phyloP scores from a whole-genome alignment of 306 rosid genomes.

The Gastrolobium bilobum region DNA sequence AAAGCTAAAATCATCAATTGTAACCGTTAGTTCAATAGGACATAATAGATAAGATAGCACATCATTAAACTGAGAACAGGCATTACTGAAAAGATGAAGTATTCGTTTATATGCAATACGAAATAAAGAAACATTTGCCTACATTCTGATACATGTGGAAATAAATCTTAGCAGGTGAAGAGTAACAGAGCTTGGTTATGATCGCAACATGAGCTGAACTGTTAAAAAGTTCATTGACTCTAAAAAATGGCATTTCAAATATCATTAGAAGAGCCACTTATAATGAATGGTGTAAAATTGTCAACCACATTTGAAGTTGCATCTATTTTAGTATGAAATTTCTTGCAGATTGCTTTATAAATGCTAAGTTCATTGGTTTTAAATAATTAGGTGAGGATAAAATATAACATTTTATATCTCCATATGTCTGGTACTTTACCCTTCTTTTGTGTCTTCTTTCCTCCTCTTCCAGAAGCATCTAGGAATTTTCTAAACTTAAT shows the following conservation, averaged over 20 bases:
- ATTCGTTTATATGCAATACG: constrained; percentile 20
- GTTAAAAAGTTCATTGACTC: background rate
- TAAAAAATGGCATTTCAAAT: constrained; percentile 11
- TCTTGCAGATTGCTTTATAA: background rate
- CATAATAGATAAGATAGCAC: constrained; percentile 23
- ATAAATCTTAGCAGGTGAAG: background rate
- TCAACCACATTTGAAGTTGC: background rate
- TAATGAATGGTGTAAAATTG: constrained; percentile 17
- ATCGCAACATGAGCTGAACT: constrained; percentile 17
- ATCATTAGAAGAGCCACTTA: background rate
- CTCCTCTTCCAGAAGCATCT: background rate
- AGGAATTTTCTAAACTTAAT: background rate
- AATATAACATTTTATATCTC: constrained; percentile 3
- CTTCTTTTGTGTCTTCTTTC: background rate
- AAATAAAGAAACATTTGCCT: constrained; percentile 18
- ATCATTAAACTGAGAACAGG: background rate
- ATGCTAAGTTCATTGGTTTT: constrained; percentile 3
- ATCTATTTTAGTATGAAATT: background rate
- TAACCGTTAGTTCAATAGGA: constrained; percentile 34
- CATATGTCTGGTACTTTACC: background rate
- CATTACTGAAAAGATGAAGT: background rate
- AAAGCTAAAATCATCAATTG: constrained; percentile 60
- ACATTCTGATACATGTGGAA: constrained; percentile 6
- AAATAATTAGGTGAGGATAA: background rate
- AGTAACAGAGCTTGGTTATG: background rate